These are phyloP conservation scores for Theobroma grandiflorum DNA, from an alignment of 441 rosid genomes.

Conservation along the genomic window DNA sequence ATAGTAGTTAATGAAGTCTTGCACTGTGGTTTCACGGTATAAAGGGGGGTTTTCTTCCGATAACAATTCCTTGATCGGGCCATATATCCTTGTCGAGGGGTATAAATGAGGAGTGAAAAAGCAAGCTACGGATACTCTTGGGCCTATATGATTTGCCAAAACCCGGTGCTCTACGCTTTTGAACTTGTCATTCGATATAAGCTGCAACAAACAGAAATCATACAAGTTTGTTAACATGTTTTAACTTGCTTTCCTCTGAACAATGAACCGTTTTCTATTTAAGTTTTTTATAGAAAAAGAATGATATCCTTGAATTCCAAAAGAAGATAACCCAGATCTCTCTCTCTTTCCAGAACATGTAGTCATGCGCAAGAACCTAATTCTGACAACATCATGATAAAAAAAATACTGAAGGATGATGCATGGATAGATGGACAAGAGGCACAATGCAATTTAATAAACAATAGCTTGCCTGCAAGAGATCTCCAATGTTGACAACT, in stretches of 20 bases:
- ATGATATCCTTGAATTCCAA: too few relatives aligned
- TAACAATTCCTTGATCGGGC: conserved; percentile 38
- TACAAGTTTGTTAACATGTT: background rate
- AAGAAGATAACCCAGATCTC: too few relatives aligned
- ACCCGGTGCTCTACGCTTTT: conserved; percentile 42
- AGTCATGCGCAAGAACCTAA: too few relatives aligned
- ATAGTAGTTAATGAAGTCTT: conserved; percentile 29
- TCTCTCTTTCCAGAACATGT: too few relatives aligned
- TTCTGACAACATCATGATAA: background rate
- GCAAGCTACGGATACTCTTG: conserved; percentile 38
- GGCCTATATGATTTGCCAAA: conserved; percentile 37
- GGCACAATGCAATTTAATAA: background rate
- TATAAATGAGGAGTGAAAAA: conserved; percentile 29
- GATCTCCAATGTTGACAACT: conserved; percentile 15
- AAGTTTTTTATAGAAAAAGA: too few relatives aligned
- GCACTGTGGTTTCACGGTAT: conserved; percentile 25
- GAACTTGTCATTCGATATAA: conserved; percentile 38
- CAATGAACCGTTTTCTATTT: background rate
- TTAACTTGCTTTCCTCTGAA: background rate
- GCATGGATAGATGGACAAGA: background rate
- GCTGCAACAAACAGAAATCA: conserved; percentile 31
- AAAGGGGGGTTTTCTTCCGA: conserved; percentile 36
- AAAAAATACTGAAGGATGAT: background rate
- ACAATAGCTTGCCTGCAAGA: conserved; percentile 10
- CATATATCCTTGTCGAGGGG: conserved; percentile 17